Percentiles rank a stretch among this genome's conserved stretches.
These are phyloP conservation scores for Nannizziopsis barbatae DNA, from an alignment of 2,329 filamentous ascomycete genomes.

Conservation along the genomic window DNA sequence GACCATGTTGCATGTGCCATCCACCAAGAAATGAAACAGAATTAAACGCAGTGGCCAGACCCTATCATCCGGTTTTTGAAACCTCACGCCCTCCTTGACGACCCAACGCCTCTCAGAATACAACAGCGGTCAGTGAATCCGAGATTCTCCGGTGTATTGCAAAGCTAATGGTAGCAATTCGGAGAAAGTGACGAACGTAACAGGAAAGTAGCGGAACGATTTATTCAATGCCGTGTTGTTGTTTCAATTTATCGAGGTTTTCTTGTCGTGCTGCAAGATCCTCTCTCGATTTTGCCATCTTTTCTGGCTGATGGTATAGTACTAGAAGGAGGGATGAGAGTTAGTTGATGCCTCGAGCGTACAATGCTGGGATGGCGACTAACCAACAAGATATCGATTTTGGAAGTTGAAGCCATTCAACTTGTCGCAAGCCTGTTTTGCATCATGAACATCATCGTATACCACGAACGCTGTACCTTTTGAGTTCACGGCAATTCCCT, in stretches of 20 bases:
- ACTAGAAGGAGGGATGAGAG: conserved; percentile 37
- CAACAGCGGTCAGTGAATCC: no score
- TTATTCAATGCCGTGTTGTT: conserved; percentile 98
- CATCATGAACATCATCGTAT: conserved; percentile 98
- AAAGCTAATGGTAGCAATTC: no score
- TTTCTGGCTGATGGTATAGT: conserved; percentile 65
- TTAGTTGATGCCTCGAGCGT: neutral
- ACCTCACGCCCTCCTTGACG: no score
- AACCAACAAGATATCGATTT: conserved; percentile 96
- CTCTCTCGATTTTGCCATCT: conserved; percentile 78
- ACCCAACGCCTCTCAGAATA: no score
- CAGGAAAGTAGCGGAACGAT: neutral
- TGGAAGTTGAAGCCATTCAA: conserved; percentile 99
- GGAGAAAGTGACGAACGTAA: neutral
- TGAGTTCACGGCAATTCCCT: conserved; percentile 92
- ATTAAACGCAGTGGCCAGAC: conserved; percentile 2
- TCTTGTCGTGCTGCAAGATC: conserved; percentile 88
- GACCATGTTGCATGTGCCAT: conserved; percentile 7
- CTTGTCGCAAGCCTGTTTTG: conserved; percentile 98
- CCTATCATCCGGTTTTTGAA: neutral
- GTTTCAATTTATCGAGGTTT: conserved; percentile 96
- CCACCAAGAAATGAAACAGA: neutral
- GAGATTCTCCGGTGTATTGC: no score
- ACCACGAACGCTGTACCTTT: conserved; percentile 99
- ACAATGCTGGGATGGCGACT: conserved; percentile 29